A percentile compares a stretch with the other conserved stretches of the same genome.
phyloP scores from a whole-genome alignment of 2,329 filamentous ascomycete species.

The Cytospora paraplurivora region DNA sequence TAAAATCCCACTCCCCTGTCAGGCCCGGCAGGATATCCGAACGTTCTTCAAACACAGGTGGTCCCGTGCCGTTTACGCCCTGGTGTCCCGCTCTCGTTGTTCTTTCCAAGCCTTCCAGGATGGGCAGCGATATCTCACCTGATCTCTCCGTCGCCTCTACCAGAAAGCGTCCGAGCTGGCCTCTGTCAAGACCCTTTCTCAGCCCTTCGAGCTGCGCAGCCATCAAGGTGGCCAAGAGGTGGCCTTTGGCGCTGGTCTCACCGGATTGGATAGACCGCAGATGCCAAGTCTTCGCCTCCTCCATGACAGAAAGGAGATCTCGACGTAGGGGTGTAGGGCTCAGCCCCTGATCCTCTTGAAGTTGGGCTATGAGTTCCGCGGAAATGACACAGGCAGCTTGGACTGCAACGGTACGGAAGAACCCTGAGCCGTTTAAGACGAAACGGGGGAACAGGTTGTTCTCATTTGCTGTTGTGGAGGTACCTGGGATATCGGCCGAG shows the following conservation, averaged over 20 bases:
- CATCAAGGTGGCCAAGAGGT: conserved; percentile 40
- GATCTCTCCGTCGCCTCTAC: conserved; percentile 34
- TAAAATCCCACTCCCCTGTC: conserved; percentile 26
- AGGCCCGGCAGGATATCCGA: conserved; percentile 7
- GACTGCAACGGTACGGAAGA: conserved; percentile 46
- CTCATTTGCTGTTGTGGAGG: conserved; percentile 12
- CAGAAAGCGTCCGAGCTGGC: conserved; percentile 39
- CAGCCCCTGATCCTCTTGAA: conserved; percentile 42
- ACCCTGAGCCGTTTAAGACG: conserved; percentile 44
- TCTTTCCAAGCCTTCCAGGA: conserved; percentile 40
- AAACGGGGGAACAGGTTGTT: conserved; percentile 43
- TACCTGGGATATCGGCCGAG: conserved; percentile 11
- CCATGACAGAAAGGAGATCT: conserved; percentile 39
- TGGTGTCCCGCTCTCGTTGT: conserved; percentile 19
- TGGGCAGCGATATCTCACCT: conserved; percentile 35
- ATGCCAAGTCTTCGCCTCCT: conserved; percentile 37
- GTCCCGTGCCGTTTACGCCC: conserved; percentile 16
- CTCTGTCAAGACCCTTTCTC: conserved; percentile 34
- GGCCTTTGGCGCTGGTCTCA: conserved; percentile 48
- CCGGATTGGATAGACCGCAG: conserved; percentile 43
- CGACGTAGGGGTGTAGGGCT: conserved; percentile 36
- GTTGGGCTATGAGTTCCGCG: conserved; percentile 49
- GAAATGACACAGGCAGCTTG: conserved; percentile 47
- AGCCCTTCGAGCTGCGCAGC: conserved; percentile 42
- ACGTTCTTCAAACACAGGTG: background rate